A percentile compares a stretch with the other conserved stretches of the same genome.
These are phyloP conservation scores for Medicago truncatula DNA, from an alignment of 306 rosid genomes.

Conservation along the genomic window MtrunA17r5.0-ANR NC_053042.1:51361501-51362000, in stretches of 20 bases:
- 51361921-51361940: conserved; percentile 54
- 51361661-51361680: conserved; percentile 38
- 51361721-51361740: background rate
- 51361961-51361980: conserved; percentile 50
- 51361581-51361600: conserved; percentile 53
- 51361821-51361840: conserved; percentile 40
- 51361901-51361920: conserved; percentile 62
- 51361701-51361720: background rate
- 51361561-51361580: conserved; percentile 46
- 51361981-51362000: conserved; percentile 43
- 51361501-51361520: background rate
- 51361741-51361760: background rate
- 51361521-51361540: conserved; percentile 6
- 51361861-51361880: conserved; percentile 30
- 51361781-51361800: background rate
- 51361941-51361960: conserved; percentile 50
- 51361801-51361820: conserved; percentile 67
- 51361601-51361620: conserved; percentile 56
- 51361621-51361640: conserved; percentile 54
- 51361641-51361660: conserved; percentile 31
- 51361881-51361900: conserved; percentile 59
- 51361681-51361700: conserved; percentile 49
- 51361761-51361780: background rate
- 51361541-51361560: background rate
- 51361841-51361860: conserved; percentile 48